A percentile compares a stretch with the other conserved stretches of the same genome.
Conservation (phyloP, 2,329 filamentous ascomycete genomes). For the Kalmusia sp. region DNA sequence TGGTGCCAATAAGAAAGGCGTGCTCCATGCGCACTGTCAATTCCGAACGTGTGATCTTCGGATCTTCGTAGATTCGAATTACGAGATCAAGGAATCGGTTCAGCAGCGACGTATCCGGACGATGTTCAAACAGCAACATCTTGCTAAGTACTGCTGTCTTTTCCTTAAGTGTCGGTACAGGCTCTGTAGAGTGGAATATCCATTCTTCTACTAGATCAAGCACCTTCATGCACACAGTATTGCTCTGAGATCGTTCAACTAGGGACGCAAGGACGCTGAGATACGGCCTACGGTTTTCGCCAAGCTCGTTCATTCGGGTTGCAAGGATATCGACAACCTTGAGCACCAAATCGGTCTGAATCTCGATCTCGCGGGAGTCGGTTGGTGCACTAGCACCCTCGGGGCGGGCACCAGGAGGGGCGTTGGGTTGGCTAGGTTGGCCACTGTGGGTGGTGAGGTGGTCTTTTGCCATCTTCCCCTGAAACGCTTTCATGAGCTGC, state of each 20-base stretch:
- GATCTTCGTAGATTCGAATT: slow-evolving; percentile 97
- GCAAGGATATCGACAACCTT: slow-evolving; percentile 95
- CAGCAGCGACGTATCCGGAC: slow-evolving; percentile 81
- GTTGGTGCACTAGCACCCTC: slow-evolving; percentile 67
- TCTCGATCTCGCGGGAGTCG: slow-evolving; percentile 79
- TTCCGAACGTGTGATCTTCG: slow-evolving; percentile 92
- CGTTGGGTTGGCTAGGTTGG: slow-evolving; percentile 41
- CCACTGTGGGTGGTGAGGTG: slow-evolving; percentile 74
- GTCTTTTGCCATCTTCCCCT: slow-evolving; percentile 89
- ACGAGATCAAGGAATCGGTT: slow-evolving; percentile 95
- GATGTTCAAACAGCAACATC: slow-evolving; percentile 94
- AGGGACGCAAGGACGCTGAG: slow-evolving; percentile 93
- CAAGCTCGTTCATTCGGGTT: slow-evolving; percentile 88
- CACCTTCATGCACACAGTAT: slow-evolving; percentile 87
- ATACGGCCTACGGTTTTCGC: slow-evolving; percentile 90
- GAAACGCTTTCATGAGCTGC: slow-evolving; percentile 90
- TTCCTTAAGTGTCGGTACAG: slow-evolving; percentile 96
- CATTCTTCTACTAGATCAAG: slow-evolving; percentile 92
- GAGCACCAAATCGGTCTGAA: slow-evolving; percentile 90
- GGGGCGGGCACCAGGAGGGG: slow-evolving; percentile 53
- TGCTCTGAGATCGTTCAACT: slow-evolving; percentile 92
- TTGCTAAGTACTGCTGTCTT: slow-evolving; percentile 99
- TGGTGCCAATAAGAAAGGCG: slow-evolving; percentile 93
- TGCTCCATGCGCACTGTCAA: slow-evolving; percentile 97
- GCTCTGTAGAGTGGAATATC: slow-evolving; percentile 95